Conservation (phyloP, 129 eudicot species). For the Flaveria trinervia region DNA sequence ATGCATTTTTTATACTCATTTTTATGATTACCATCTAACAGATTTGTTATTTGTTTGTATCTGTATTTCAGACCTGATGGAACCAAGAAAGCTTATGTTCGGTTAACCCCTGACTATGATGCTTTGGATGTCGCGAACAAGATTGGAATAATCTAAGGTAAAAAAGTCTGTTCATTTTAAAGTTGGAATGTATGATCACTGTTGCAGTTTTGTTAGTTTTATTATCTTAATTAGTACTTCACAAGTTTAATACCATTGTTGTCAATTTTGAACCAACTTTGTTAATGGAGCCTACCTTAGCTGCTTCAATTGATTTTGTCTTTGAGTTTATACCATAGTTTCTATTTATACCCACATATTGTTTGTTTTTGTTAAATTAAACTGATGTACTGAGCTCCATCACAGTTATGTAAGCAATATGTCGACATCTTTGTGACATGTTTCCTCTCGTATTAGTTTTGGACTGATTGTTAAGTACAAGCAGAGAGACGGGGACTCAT, state of each 20-base stretch:
- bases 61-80: conserved; percentile 47
- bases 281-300: neutral
- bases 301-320: neutral
- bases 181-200: conserved; percentile 13
- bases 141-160: conserved; percentile 40
- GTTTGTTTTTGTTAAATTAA: too few relatives aligned
- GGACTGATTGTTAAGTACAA: too few relatives aligned
- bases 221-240: neutral
- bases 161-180: neutral
- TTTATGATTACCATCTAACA: neutral
- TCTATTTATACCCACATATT: too few relatives aligned
- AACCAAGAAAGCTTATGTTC: conserved; percentile 52
- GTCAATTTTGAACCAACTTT: neutral
- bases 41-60: neutral
- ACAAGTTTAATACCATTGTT: neutral
- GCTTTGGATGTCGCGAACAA: conserved; percentile 53
- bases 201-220: conserved; percentile 21
- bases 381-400: too few relatives aligned
- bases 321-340: too few relatives aligned
- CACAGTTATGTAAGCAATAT: too few relatives aligned
- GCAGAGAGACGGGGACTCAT: too few relatives aligned
- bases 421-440: too few relatives aligned
- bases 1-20: neutral
- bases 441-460: too few relatives aligned
- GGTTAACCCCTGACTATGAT: conserved; percentile 51